Evolutionary conservation across 768 basidiomycete genomes (phyloP), one percentile per base, ranked within the genome.

Genomic region (Pluteus cervinus): DNA sequence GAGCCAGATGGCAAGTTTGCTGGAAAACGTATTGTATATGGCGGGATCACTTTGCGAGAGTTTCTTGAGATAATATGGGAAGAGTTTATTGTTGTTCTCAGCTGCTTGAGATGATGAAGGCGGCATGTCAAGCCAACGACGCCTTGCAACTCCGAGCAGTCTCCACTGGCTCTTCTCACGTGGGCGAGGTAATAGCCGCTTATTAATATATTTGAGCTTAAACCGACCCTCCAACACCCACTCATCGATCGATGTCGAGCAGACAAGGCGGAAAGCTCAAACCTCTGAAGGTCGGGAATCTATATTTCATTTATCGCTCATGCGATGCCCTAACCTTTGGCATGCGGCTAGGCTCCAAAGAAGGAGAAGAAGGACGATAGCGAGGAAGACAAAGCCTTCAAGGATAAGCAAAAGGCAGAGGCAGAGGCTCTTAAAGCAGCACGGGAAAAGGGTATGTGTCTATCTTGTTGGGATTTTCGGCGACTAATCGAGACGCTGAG

Each of bases 211-310:
- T n/a, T n/a, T n/a, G n/a, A n/a, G n/a, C n/a, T n/a, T n/a, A n/a
- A n/a, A n/a, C n/a, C n/a, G n/a, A n/a, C n/a, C n/a, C n/a, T n/a
- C n/a, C n/a, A n/a, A n/a, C n/a, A n/a, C n/a, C n/a, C n/a, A n/a
- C n/a, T n/a, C n/a, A n/a, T n/a, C n/a, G n/a, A n/a, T n/a, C n/a
- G n/a, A 81, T 81, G 79, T 63, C 76, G 21, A 62, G 71, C 54
- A 74, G 85, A 65, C 81, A 86, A 68, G 86, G 83, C 44, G 88
- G 87, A 54, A 90, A 91, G 63, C 53, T 81, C 37, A 91, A 91
- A 73, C 88, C 88, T 37, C 62, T 90, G 48, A 90, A 90, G 86
- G 87, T 80, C 44, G 36, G 40, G 21, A 34, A 25, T 30, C 16
- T 45, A 4, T 18, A 28, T 7, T 21, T 24, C 14, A 18, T 40